Evolutionary conservation across 345 rosid genomes (phyloP), one percentile per base, ranked within the genome.

Genomic region (Combretum micranthum): DNA sequence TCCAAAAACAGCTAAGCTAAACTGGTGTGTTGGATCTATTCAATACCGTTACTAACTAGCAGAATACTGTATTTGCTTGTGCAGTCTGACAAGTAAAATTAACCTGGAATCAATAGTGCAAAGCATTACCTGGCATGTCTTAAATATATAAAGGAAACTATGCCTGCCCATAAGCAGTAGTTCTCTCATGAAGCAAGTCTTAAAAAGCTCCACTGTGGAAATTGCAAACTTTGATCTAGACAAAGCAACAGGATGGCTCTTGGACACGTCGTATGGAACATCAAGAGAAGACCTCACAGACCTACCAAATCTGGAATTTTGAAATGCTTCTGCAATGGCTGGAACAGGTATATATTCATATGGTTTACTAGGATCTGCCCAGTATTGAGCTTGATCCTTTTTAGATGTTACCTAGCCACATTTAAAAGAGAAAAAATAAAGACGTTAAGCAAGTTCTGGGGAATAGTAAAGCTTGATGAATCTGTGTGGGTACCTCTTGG

Each of bases 301-400:
- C 57, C 49, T 75, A 22, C 96, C 94, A 56, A 72, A 85, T 49
- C 60, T 72, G 18, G 98, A 91, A 52, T 57, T 72, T 39, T 70
- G 72, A 63, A 91, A 91, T 44, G 86, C 90, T 66, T 59, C 76
- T 13, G 96, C 95, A 23, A 91, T 87, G 65, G 77, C 86, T 53
- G 86, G 69, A 66, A 67, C 85, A 1, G 96, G 67, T 61, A 87
- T 45, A 66, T 69, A 91, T 47, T 32, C 71, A 61, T 87, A 82
- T 42, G 95, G 86, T 69, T 69, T 83, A 14, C 88, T 80, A 51
- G 78, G 73, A 73, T 91, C 88, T 22, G 92, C 95, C 98, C 95
- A 91, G 61, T 87, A 91, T 63, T 91, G 98, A 67, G 87, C 95
- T 82, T 91, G 98, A 82, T 91, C 98, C 61, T 85, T 91, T 68